Evolutionary conservation across 768 basidiomycete genomes (phyloP).

Genomic region (Trametes coccinea): DNA sequence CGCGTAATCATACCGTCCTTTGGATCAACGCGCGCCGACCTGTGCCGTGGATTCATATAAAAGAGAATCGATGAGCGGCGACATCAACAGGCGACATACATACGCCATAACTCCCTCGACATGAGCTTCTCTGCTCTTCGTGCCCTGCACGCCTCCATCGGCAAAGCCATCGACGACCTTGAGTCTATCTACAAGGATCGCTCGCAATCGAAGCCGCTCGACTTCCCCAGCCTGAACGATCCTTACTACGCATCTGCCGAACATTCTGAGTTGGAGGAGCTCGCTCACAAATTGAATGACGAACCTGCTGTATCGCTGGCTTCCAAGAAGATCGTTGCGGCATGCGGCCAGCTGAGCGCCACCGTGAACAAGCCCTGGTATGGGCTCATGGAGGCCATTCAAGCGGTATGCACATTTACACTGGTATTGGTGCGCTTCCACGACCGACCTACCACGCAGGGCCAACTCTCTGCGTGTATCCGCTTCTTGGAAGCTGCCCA

Average conservation of each 20-base stretch:
- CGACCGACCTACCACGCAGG: too few species aligned
- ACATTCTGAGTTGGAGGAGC: not conserved
- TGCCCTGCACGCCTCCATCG: slow-evolving; percentile 63
- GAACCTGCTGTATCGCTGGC: slow-evolving; percentile 1
- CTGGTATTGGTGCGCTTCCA: too few species aligned
- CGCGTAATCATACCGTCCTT: not conserved
- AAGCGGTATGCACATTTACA: not conserved
- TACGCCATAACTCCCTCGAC: not conserved
- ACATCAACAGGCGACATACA: not conserved
- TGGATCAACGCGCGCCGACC: too few species aligned
- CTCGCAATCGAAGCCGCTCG: not conserved
- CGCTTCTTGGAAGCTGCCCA: too few species aligned
- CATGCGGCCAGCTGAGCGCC: slow-evolving; percentile 8
- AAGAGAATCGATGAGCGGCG: not conserved
- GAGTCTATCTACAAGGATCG: slow-evolving; percentile 46
- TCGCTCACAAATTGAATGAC: slow-evolving; percentile 1
- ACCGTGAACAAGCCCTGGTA: slow-evolving; percentile 5
- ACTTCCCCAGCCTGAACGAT: slow-evolving; percentile 3
- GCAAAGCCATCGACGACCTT: slow-evolving; percentile 66
- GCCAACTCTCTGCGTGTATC: too few species aligned
- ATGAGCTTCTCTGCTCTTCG: slow-evolving; percentile 63
- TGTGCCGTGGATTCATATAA: not conserved
- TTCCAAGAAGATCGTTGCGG: slow-evolving; percentile 4
- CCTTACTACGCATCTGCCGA: not conserved
- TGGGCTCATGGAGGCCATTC: slow-evolving; percentile 29